Conservation (phyloP, 768 basidiomycete species). For the Trichaptum fuscoviolaceum region DNA sequence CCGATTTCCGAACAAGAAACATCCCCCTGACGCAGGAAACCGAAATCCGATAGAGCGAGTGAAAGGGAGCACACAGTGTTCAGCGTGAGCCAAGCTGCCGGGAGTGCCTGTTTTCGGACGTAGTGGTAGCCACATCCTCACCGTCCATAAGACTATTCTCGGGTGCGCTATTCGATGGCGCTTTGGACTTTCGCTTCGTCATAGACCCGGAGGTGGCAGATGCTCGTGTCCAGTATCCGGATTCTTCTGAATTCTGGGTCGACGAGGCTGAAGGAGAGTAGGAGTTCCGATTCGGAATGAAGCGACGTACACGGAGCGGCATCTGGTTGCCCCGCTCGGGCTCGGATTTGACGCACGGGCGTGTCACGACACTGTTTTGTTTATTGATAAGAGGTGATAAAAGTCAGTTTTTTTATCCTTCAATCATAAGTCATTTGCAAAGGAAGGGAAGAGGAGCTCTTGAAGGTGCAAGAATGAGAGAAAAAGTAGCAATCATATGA, state of each 20-base stretch:
- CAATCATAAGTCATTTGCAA: conserved; percentile 12
- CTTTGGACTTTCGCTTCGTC: background rate
- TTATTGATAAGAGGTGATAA: conserved; percentile 9
- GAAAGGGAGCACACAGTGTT: too few relatives aligned
- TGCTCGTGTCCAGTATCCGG: too few relatives aligned
- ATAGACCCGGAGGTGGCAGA: background rate
- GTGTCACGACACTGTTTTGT: conserved; percentile 41
- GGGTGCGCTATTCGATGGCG: background rate
- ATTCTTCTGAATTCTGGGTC: too few relatives aligned
- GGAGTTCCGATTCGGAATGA: conserved; percentile 3
- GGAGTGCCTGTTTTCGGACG: too few relatives aligned
- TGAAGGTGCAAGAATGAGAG: background rate
- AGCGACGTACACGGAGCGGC: conserved; percentile 45
- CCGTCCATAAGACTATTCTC: too few relatives aligned
- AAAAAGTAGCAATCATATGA: background rate
- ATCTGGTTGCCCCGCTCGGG: conserved; percentile 53
- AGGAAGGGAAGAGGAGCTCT: conserved; percentile 6
- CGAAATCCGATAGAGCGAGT: too few relatives aligned
- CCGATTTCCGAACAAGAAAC: too few relatives aligned
- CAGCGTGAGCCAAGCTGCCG: too few relatives aligned
- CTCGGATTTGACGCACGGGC: conserved; percentile 52
- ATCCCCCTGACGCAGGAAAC: too few relatives aligned
- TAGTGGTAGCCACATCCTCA: too few relatives aligned
- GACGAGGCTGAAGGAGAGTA: background rate
- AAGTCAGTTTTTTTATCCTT: conserved; percentile 14